Evolutionary conservation across 768 basidiomycete species (phyloP), one percentile per base, ranked within the genome.

Genomic region (Serendipita indica): DNA sequence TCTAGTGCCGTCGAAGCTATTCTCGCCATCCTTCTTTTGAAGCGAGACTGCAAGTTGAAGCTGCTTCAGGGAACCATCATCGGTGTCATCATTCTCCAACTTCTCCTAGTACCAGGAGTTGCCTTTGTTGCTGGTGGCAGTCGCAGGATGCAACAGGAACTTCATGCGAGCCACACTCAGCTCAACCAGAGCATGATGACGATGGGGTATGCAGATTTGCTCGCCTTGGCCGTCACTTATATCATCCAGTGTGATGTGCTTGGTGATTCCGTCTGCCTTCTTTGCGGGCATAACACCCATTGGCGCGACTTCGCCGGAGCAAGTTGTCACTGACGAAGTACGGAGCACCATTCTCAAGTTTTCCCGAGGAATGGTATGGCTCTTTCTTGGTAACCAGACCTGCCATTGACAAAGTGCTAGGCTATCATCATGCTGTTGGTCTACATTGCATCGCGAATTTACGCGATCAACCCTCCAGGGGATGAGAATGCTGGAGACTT

Each of bases 21-120:
- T 0, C 70, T 88, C 3, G 82, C 82, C 0, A 81, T 86, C 56
- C 77, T 86, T 58, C 71, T 87, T 16, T 69, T 87, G n/a, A 79
- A 77, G 68, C 83, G 83, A 79, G 79, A 86, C 1, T 33, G 4
- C 39, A 84, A 83, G 58, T 69, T 85, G 54, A 75, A 76, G 39
- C 68, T 88, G 2, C 67, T 86, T 39, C 85, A 87, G 64, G 45
- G 39, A 32, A 54, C 30, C 27, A 35, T 39, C 28, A 4, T 60
- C 80, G 82, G 85, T 16, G 85, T 88, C 5, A 75, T 86, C 3
- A 69, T 88, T n/a, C 73, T 88, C 7, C 85, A 85, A 66, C 73
- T 86, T 0, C 74, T 88, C 0, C 75, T 88, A 13, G 73, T 87
- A 41, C 84, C 85, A 0, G 85, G 85, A 2, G 73, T 77, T 3